Conservation (phyloP, 331 rosid genomes). For the Quercus phellos region DNA sequence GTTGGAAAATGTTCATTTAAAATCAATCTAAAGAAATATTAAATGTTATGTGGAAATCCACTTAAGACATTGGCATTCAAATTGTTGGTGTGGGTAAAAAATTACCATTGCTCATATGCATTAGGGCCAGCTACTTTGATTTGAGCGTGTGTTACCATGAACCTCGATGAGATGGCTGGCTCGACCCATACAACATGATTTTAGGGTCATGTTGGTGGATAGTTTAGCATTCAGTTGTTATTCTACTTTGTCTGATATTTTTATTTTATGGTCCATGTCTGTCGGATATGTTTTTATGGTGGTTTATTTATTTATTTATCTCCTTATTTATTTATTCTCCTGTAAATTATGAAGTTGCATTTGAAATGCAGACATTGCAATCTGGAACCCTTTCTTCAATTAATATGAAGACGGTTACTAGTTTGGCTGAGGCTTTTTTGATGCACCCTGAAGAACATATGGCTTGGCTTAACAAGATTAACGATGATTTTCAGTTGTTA, state of each 20-base stretch:
- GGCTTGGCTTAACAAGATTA: slow-evolving; percentile 52
- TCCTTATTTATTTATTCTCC: not conserved
- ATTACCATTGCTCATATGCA: not conserved
- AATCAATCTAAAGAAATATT: not conserved
- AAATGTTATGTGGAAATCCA: not conserved
- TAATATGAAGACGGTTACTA: slow-evolving; percentile 52
- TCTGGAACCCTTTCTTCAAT: slow-evolving; percentile 47
- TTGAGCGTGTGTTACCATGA: not conserved
- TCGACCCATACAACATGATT: not conserved
- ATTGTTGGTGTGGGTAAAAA: not conserved
- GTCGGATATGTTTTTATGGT: not conserved
- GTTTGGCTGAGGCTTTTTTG: slow-evolving; percentile 58
- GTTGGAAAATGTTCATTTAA: not conserved
- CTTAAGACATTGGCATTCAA: not conserved
- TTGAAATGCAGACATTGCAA: slow-evolving; percentile 31
- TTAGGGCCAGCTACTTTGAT: not conserved
- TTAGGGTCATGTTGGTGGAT: not conserved
- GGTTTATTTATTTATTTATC: not conserved
- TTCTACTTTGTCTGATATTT: not conserved
- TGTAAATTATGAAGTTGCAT: not conserved
- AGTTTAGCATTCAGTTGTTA: not conserved
- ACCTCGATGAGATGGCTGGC: not conserved
- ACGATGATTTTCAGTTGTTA: slow-evolving; percentile 51
- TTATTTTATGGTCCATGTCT: not conserved
- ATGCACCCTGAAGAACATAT: slow-evolving; percentile 45